A percentile compares a stretch with the other conserved stretches of the same genome.
These are phyloP conservation scores for Mycena leptocephala DNA, from an alignment of 768 basidiomycete genomes.

Conservation along the genomic window DNA sequence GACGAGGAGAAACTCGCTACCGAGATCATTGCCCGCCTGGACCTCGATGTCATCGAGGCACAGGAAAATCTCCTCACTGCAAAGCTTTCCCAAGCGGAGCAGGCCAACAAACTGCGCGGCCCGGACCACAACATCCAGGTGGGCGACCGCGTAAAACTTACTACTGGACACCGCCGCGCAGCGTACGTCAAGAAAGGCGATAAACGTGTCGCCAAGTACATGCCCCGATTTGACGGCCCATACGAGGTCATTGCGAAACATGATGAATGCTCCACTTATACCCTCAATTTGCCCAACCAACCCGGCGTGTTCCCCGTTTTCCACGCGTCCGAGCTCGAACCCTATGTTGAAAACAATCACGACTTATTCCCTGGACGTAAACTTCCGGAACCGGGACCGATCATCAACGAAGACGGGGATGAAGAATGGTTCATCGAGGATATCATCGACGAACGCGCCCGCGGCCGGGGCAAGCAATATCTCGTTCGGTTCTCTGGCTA, in stretches of 20 bases:
- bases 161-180: constrained; percentile 47
- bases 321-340: constrained; percentile 50
- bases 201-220: constrained; percentile 57
- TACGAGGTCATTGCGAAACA: constrained; percentile 38
- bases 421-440: constrained; percentile 45
- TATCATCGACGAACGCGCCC: too few species aligned
- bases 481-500: too few species aligned
- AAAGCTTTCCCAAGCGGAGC: too few species aligned
- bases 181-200: too few species aligned
- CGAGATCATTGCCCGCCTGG: too few species aligned
- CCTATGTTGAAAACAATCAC: constrained; percentile 47
- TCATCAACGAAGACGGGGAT: constrained; percentile 32
- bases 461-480: too few species aligned
- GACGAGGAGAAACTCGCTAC: too few species aligned
- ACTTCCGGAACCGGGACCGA: constrained; percentile 29
- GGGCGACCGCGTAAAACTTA: constrained; percentile 56
- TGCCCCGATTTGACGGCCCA: constrained; percentile 55
- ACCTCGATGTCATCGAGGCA: too few species aligned
- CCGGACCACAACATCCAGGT: constrained; percentile 43
- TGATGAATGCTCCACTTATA: constrained; percentile 23
- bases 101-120: constrained; percentile 46
- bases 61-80: too few species aligned
- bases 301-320: constrained; percentile 48
- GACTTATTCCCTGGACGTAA: constrained; percentile 46
- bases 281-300: constrained; percentile 47